A percentile compares a stretch with the other conserved stretches of the same genome.
These are phyloP conservation scores for Microsporum canis DNA, from an alignment of 2,329 filamentous ascomycete genomes.

Conservation along the genomic window DNA sequence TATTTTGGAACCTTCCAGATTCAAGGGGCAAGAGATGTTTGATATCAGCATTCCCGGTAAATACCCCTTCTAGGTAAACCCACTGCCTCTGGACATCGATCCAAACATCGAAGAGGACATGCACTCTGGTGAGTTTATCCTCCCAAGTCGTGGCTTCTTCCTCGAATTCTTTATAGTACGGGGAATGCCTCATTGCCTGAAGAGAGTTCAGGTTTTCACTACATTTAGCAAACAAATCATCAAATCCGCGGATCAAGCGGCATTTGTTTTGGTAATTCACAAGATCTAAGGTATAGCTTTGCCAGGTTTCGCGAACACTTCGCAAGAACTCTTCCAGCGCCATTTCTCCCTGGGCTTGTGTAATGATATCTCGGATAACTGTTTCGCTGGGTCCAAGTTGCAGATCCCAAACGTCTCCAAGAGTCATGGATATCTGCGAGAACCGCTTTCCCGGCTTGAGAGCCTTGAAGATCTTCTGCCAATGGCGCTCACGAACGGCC, in stretches of 20 bases:
- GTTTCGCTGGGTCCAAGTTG: slow-evolving; percentile 78
- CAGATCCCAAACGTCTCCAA: slow-evolving; percentile 98
- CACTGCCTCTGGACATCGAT: slow-evolving; percentile 99
- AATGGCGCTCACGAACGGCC: slow-evolving; percentile 90
- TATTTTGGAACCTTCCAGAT: slow-evolving; percentile 94
- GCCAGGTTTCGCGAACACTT: slow-evolving; percentile 93
- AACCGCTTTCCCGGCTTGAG: slow-evolving; percentile 88
- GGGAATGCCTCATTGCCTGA: slow-evolving; percentile 97
- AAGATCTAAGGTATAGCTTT: slow-evolving; percentile 84
- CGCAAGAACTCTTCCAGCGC: slow-evolving; percentile 94
- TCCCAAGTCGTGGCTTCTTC: slow-evolving; percentile 96
- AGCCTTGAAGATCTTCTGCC: slow-evolving; percentile 95
- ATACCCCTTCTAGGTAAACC: slow-evolving; percentile 98
- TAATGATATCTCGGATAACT: slow-evolving; percentile 84
- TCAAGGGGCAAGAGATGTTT: slow-evolving; percentile 95
- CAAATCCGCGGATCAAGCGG: slow-evolving; percentile 91
- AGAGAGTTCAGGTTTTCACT: slow-evolving; percentile 96
- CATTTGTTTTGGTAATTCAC: slow-evolving; percentile 98
- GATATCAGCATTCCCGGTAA: slow-evolving; percentile 97
- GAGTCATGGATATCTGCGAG: slow-evolving; percentile 82
- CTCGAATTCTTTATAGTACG: slow-evolving; percentile 98
- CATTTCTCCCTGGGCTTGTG: slow-evolving; percentile 96
- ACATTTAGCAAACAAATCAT: slow-evolving; percentile 95
- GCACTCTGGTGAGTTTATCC: slow-evolving; percentile 92
- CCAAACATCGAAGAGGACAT: slow-evolving; percentile 98